Conservation (phyloP, 2,329 filamentous ascomycete species). For the Neonectria ditissima region DNA sequence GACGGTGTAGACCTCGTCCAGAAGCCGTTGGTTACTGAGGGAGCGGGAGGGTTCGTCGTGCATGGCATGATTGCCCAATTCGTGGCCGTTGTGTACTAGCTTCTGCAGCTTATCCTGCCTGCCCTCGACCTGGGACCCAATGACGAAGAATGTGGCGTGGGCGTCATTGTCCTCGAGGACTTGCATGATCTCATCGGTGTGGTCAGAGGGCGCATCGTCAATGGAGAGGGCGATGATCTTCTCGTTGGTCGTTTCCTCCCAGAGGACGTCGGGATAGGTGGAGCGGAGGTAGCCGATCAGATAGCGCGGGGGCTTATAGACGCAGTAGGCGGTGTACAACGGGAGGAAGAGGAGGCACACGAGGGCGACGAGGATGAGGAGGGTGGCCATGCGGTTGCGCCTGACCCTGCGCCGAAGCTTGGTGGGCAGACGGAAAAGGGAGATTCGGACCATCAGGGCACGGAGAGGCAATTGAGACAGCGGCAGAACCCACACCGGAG, state of each 20-base stretch:
- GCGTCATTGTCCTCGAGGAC: constrained; percentile 75
- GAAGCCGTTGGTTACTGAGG: constrained; percentile 70
- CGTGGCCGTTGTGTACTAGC: constrained; percentile 72
- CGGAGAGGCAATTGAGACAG: constrained; percentile 30
- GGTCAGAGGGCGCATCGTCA: constrained; percentile 83
- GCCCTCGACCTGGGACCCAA: constrained; percentile 78
- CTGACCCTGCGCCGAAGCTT: constrained; percentile 69
- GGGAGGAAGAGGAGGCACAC: constrained; percentile 52
- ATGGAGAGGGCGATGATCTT: constrained; percentile 86
- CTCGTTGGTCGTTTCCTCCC: constrained; percentile 69
- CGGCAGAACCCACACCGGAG: constrained; percentile 37
- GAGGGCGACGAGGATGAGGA: constrained; percentile 56
- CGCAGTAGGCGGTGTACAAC: constrained; percentile 67
- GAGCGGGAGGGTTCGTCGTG: constrained; percentile 80
- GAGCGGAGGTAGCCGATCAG: constrained; percentile 77
- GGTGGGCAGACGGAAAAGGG: constrained; percentile 66
- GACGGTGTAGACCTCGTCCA: constrained; percentile 73
- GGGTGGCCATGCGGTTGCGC: constrained; percentile 69
- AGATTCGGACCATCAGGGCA: constrained; percentile 54
- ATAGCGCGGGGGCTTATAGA: constrained; percentile 84
- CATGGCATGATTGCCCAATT: constrained; percentile 91
- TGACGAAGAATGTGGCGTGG: constrained; percentile 88
- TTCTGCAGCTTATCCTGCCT: constrained; percentile 66
- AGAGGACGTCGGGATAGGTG: constrained; percentile 83
- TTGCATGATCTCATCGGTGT: constrained; percentile 77